Percentiles rank a stretch among this genome's conserved stretches.
Conservation (phyloP, 1,139 yeast species). For the Diutina siamensis region DNA sequence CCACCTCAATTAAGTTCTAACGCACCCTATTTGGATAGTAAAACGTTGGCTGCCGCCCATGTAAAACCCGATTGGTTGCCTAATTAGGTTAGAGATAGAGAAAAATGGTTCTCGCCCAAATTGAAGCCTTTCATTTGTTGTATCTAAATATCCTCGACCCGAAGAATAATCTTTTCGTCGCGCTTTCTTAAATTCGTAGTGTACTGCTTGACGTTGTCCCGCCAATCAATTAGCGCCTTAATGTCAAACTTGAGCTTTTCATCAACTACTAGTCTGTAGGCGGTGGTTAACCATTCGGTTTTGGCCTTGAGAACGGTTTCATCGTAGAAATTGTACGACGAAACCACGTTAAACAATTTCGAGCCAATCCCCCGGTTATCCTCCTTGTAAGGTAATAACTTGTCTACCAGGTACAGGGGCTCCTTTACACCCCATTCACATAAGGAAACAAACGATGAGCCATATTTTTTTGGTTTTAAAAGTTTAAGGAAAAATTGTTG, state of each 20-base stretch:
- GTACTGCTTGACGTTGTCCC: constrained; percentile 19
- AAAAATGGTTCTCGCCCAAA: no score
- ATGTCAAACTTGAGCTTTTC: constrained; percentile 22
- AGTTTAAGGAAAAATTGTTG: constrained; percentile 27
- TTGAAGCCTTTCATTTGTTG: no score
- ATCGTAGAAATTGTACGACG: constrained; percentile 25
- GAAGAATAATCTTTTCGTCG: constrained; percentile 28
- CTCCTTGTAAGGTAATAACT: constrained; percentile 16
- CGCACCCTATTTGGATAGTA: no score
- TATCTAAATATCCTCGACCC: constrained; percentile 26
- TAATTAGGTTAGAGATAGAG: no score
- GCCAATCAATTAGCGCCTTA: constrained; percentile 28
- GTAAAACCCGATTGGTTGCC: no score
- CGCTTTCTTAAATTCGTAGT: constrained; percentile 17
- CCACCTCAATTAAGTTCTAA: no score
- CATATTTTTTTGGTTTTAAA: constrained; percentile 25
- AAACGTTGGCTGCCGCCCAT: no score
- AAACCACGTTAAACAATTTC: constrained; percentile 14
- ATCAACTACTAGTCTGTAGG: constrained; percentile 17
- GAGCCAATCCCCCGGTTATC: constrained; percentile 25
- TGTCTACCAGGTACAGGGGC: constrained; percentile 27
- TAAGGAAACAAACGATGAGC: constrained; percentile 25
- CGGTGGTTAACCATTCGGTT: constrained; percentile 24
- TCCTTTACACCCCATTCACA: constrained; percentile 21
- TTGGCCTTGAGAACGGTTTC: constrained; percentile 19